Evolutionary conservation across 2,329 filamentous ascomycete species (phyloP).

Genomic region (Penicillium palitans): DNA sequence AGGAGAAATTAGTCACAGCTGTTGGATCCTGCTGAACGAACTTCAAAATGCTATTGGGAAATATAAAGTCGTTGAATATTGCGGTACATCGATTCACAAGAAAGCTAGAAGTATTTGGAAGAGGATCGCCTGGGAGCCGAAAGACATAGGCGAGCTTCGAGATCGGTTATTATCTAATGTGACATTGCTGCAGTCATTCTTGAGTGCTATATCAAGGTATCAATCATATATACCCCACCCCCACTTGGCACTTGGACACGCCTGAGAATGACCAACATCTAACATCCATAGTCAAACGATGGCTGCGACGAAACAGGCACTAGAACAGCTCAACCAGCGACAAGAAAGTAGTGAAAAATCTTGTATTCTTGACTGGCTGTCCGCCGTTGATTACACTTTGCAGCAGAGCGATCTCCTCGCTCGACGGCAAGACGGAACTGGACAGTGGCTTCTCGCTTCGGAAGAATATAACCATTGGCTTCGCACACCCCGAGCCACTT

Average conservation of each 20-base stretch:
- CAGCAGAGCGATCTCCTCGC: constrained; percentile 19
- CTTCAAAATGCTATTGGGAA: not conserved
- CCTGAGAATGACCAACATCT: not conserved
- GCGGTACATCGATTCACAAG: not conserved
- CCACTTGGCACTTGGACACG: not conserved
- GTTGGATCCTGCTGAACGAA: not conserved
- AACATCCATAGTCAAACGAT: not conserved
- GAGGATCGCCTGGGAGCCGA: not conserved
- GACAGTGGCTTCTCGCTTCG: constrained; percentile 25
- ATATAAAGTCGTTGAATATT: not conserved
- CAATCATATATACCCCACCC: not conserved
- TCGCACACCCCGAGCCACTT: not conserved
- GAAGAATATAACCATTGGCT: constrained; percentile 19
- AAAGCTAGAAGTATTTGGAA: constrained; percentile 1
- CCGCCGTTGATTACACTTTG: not conserved
- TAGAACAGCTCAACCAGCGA: not conserved
- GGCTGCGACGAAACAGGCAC: not conserved
- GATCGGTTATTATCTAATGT: not conserved
- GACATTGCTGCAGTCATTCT: not conserved
- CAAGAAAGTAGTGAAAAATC: not conserved
- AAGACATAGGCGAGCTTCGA: not conserved
- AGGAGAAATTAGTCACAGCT: not conserved
- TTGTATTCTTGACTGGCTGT: constrained; percentile 10
- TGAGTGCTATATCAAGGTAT: not conserved
- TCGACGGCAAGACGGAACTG: constrained; percentile 17